phyloP scores from a whole-genome alignment of 331 rosid genomes.

The Arachis monticola region DNA sequence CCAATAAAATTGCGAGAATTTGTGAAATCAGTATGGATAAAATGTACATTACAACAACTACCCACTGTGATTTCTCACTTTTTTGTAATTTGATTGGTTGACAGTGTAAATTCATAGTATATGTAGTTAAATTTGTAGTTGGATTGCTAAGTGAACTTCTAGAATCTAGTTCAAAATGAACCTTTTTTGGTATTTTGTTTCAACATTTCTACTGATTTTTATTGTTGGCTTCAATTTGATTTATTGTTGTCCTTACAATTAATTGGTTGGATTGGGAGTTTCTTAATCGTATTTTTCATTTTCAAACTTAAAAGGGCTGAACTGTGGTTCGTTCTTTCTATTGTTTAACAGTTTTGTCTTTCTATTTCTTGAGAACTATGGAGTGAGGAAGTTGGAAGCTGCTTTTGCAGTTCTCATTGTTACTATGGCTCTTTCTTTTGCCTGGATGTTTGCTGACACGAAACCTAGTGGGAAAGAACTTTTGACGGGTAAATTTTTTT shows the following conservation, averaged over 20 bases:
- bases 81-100: too few species aligned
- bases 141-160: conserved; percentile 2
- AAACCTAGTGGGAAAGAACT: conserved; percentile 76
- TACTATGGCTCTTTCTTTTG: conserved; percentile 81
- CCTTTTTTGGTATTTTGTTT: conserved; percentile 6
- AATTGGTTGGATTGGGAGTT: conserved; percentile 17
- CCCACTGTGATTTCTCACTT: too few species aligned
- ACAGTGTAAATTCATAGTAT: too few species aligned
- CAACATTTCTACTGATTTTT: conserved; percentile 6
- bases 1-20: too few species aligned
- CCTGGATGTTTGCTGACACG: conserved; percentile 91
- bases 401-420: conserved; percentile 81
- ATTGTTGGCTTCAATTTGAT: conserved; percentile 13
- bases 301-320: conserved; percentile 31
- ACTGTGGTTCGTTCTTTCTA: conserved; percentile 40
- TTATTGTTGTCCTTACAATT: background rate
- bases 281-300: conserved; percentile 1
- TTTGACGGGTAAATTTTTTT: conserved; percentile 56
- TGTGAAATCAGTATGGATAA: too few species aligned
- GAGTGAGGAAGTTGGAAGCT: conserved; percentile 94
- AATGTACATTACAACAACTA: too few species aligned
- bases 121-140: background rate
- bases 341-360: conserved; percentile 69
- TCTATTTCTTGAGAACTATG: conserved; percentile 87
- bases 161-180: conserved; percentile 2